Evolutionary conservation across 345 rosid species (phyloP), one percentile per base, ranked within the genome.

Genomic region (Brassica rapa): DNA sequence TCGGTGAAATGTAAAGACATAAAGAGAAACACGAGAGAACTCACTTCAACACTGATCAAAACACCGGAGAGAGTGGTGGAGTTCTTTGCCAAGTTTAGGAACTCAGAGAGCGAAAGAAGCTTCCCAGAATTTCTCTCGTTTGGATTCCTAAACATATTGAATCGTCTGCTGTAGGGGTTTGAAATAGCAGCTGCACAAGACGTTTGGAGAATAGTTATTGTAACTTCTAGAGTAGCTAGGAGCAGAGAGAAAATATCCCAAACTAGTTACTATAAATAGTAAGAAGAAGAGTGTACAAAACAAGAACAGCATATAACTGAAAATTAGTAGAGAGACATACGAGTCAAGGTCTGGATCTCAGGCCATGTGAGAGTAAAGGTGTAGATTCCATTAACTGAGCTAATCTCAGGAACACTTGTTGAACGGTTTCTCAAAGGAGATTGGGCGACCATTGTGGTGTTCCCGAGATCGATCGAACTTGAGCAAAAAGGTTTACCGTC

Each of bases 21-120:
- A 9, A 67, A 51, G 64, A 21, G 65, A 43, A 51, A 62, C 27
- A 76, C 6, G 15, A 79, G 68, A 75, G 65, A 77, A 82, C 86
- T 83, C 74, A 95, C 99, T 94, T 93, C 98, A 63, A 93, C 86
- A 82, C 86, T 77, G 78, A 95, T 88, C 84, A 91, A 84, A 83
- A 93, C 86, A 63, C 98, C 94, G 6, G 88, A 79, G 76, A 95
- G 87, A 68, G 98, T 83, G 80, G 76, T 85, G 56, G 89, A 32
- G 60, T 81, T 89, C 74, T 82, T 91, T 29, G 96, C 87, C 90
- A 91, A 35, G 41, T 41, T 82, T 53, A 95, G 82, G 83, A 95
- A 95, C 1, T 89, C 91, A 11, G 87, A 72, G 74, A 95, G 80
- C 0, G 84, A 77, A 29, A 88, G 21, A 64, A 91, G 82, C 1